Evolutionary conservation across 192 early-diverging fungal species (phyloP), one percentile per base, ranked within the genome.

Genomic region (Backusella mclennaniae): DNA sequence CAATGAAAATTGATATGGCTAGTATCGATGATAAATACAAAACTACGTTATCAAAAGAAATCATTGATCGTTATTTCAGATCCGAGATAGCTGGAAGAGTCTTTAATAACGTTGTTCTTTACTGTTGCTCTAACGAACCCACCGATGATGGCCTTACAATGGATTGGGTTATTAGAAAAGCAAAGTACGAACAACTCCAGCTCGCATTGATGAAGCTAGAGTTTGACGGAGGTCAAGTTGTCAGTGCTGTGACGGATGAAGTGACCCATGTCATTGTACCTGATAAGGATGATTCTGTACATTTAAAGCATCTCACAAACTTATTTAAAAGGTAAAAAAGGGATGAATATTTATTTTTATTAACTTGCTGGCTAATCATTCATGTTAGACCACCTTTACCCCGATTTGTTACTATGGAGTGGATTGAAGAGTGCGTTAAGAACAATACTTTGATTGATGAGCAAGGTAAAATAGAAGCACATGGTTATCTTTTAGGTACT

Each of bases 251-350:
- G 4, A 23, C 9, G 2, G 12, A 53, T 33, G 52, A 69, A 26
- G 73, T 80, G 4, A 80, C 79, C 9, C 80, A 82, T 53, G 70
- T 82, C 19, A 23, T 82, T 12, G 11, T 78, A 29, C 42, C 73
- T 1, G 23, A 63, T 63, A 41, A 53, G n/a, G 15, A 36, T 21
- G 17, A 77, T 39, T 19, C 36, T 33, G 21, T n/a, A 15, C 17
- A 39, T 42, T 17, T 81, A 3, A 19, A 8, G 31, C 6, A 12
- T 8, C 39, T 77, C 15, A 71, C 49, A 29, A 21, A 56, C 26
- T 21, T 8, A 9, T 73, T 74, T 9, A 19, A 67, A 49, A 72
- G 68, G 74, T 76, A 75, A 23, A 35, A 42, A 44, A 33, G 33
- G 6, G 31, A 6, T 63, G 8, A 14, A 63, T 26, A 12, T 17